Evolutionary conservation across 768 basidiomycete species (phyloP), one percentile per base, ranked within the genome.

Genomic region (Boletus pseudo-olivaceus): DNA sequence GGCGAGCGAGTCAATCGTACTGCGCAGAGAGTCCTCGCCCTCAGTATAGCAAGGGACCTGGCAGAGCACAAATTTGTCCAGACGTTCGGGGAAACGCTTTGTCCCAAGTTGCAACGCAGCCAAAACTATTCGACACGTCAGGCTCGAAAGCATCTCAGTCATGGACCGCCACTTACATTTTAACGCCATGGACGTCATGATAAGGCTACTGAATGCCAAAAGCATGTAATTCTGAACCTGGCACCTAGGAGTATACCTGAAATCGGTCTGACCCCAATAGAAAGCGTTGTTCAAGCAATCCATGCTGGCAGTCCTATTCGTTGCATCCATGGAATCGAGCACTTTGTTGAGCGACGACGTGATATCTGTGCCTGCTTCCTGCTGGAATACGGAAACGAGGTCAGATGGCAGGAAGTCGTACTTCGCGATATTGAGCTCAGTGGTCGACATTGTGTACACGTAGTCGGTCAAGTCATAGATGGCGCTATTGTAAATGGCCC

Each of bases 11-110:
- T 86, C 85, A 57, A 87, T 81, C n/a, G 84, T 87, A 33, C 75
- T 73, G 34, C 85, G 82, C 27, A 87, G 72, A 1, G 83, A 84
- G 44, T 87, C 84, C 61, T 87, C 84, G 56, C 85, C 83, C 67
- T 87, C 84, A 1, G 84, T 87, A 59, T 87, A 87, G 67, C 84
- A 86, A 33, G 84, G 84, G 7, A 84, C 80, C 64, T 85, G 82
- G 60, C 83, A 85, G 50, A 85, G 72, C 53, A 87, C 77, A 57
- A 87, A 87, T 67, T 87, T 87, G 67, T 87, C 84, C 59, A 83
- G 68, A 67, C 83, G 76, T 67, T 87, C 85, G 4, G 84, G 84
- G 60, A 73, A 77, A 30, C 84, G 76, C 66, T 85, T 85, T 6
- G 76, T 75, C 5, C 77, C 69, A 19, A 87, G 75, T 62, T 87